These are phyloP conservation scores for Xylaria sp. DNA, from an alignment of 2,329 filamentous ascomycete genomes.

Conservation along the genomic window DNA sequence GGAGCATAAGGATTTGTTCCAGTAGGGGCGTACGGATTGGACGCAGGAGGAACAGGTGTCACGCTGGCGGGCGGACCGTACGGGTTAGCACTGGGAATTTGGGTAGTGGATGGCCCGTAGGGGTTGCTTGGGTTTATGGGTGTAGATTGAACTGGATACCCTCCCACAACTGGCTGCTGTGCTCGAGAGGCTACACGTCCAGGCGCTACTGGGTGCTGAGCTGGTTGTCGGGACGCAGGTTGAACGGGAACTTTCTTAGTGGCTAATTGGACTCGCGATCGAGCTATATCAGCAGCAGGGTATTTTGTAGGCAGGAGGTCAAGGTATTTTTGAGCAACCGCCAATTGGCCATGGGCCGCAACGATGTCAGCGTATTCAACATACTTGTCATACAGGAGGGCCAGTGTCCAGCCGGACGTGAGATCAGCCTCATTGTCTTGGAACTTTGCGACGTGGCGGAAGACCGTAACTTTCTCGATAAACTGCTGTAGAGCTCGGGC, in stretches of 20 bases:
- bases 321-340: constrained; percentile 89
- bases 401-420: constrained; percentile 86
- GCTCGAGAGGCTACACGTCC: constrained; percentile 52
- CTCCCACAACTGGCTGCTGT: constrained; percentile 51
- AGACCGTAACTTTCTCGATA: constrained; percentile 98
- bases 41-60: constrained; percentile 43
- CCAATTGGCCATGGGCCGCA: constrained; percentile 86
- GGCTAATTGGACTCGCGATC: constrained; percentile 85
- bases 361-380: constrained; percentile 96
- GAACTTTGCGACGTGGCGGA: constrained; percentile 94
- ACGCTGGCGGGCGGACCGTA: constrained; percentile 49
- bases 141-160: constrained; percentile 60
- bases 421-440: constrained; percentile 78
- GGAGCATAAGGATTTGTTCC: constrained; percentile 52
- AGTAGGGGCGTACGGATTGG: constrained; percentile 51
- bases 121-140: constrained; percentile 45
- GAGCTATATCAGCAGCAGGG: constrained; percentile 85
- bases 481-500: constrained; percentile 89
- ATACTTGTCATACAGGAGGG: constrained; percentile 90
- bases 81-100: constrained; percentile 45
- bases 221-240: constrained; percentile 46
- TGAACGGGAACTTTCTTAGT: constrained; percentile 67
- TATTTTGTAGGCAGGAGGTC: constrained; percentile 85
- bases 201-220: constrained; percentile 42
- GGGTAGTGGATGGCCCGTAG: constrained; percentile 47